Base-by-base conservation (phyloP, 2,329 filamentous ascomycete species). In the Clathrospora elynae region DNA sequence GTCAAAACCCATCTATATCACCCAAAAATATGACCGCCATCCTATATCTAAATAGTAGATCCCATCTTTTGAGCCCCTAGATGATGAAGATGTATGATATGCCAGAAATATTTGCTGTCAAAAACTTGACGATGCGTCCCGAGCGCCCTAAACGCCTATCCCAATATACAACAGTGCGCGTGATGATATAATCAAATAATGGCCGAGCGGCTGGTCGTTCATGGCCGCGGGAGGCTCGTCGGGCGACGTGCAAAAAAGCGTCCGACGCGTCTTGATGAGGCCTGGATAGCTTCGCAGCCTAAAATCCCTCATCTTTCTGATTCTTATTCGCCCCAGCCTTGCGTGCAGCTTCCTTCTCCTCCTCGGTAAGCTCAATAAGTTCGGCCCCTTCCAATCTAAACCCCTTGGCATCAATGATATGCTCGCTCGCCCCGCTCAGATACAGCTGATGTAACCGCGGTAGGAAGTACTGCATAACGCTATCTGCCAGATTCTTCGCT, bases 401-500 rank as follows among this genome's bases (percentile, higher is more conserved):
- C 6, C 62, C 62, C 57, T 70, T 70, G 6, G 61, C 63, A 32
- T 69, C 61, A 5, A 69, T 52, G 17, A 69, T 66, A 29, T 68
- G 59, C 14, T 67, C 55, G 22, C 26, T 41, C 10, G 57, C 56
- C 2, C 57, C 48, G 18, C 61, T 54, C 7, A 66, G 55, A 25
- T 67, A 70, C 7, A 64, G 40, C 36, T 65, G 56, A 30, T 71
- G 67, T 17, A 70, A 42, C 25, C 66, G 44, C 6, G 64, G 66
- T 10, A 69, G 30, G 36, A 70, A 66, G 37, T 67, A 67, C 41
- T 69, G 66, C 67, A 71, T 70, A 17, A 71, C 61, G 5, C 52
- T 53, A 22, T 70, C 64, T 9, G 59, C 59, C 10, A 70, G 54
- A 22, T 59, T 62, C 48, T 62, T 62, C 1, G 58, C 48, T 2